Conservation (phyloP, 192 early-diverging fungal species). For the Coemansia guatemalensis region DNA sequence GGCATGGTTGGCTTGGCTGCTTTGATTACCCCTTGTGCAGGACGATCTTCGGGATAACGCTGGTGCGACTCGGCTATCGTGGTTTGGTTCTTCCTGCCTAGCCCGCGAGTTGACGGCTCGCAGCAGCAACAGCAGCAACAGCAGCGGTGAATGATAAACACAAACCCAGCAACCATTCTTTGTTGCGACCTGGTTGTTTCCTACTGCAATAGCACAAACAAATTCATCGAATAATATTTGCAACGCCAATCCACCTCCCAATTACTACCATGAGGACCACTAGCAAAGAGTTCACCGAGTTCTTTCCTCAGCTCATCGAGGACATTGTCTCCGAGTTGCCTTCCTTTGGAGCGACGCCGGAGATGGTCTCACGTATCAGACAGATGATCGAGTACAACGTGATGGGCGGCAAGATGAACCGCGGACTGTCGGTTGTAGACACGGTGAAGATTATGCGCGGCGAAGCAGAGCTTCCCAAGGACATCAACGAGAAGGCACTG, state of each 20-base stretch:
- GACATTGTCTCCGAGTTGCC: conserved; percentile 75
- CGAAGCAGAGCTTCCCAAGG: conserved; percentile 63
- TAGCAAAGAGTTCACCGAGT: conserved; percentile 64
- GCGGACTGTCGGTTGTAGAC: conserved; percentile 93
- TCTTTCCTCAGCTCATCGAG: conserved; percentile 70
- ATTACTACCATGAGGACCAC: conserved; percentile 35
- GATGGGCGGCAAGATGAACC: conserved; percentile 91
- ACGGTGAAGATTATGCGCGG: conserved; percentile 79
- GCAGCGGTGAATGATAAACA: too few species aligned
- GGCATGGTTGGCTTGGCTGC: too few species aligned
- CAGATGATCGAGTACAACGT: conserved; percentile 66
- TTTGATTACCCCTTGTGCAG: too few species aligned
- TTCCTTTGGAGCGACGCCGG: conserved; percentile 65
- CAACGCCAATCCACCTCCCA: background rate
- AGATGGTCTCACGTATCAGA: conserved; percentile 66
- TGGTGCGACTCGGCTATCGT: too few species aligned
- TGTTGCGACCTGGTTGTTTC: background rate
- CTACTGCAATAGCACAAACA: background rate
- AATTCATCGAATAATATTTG: background rate
- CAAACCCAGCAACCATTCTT: too few species aligned
- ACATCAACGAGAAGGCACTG: conserved; percentile 84
- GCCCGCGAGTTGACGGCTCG: too few species aligned
- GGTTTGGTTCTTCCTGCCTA: too few species aligned
- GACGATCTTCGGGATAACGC: too few species aligned
- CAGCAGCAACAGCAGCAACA: too few species aligned